Percentiles rank a stretch among this genome's conserved stretches.
Evolutionary conservation across 148 eudicot genomes (phyloP).

Genomic region (Nyssa sinensis): DNA sequence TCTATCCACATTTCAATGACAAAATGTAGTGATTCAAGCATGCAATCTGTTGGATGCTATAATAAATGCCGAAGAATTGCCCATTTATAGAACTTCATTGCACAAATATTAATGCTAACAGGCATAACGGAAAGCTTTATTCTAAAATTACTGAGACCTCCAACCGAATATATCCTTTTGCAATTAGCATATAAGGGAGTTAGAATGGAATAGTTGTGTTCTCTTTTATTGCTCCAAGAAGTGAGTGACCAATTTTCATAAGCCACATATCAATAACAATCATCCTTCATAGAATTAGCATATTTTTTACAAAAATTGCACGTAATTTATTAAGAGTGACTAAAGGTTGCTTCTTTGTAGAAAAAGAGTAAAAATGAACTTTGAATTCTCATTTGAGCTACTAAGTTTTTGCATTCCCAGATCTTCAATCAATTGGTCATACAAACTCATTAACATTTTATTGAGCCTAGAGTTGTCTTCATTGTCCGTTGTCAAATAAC

Average conservation of each 20-base stretch:
- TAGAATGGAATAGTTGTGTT: background rate
- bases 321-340: background rate
- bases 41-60: background rate
- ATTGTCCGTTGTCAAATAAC: background rate
- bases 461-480: background rate
- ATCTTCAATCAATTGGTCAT: background rate
- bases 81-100: background rate
- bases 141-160: background rate
- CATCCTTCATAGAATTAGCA: background rate
- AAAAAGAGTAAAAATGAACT: background rate
- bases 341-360: background rate
- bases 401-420: background rate
- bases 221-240: background rate
- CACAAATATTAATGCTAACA: background rate
- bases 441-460: background rate
- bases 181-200: background rate
- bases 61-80: background rate
- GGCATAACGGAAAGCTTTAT: background rate
- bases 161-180: no score
- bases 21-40: conserved; percentile 1
- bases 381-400: background rate
- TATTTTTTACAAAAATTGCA: no score
- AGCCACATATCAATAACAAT: background rate
- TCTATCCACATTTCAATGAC: background rate
- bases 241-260: no score